A percentile compares a stretch with the other conserved stretches of the same genome.
Conservation (phyloP, 768 basidiomycete genomes). For the Lentinula sp. region DNA sequence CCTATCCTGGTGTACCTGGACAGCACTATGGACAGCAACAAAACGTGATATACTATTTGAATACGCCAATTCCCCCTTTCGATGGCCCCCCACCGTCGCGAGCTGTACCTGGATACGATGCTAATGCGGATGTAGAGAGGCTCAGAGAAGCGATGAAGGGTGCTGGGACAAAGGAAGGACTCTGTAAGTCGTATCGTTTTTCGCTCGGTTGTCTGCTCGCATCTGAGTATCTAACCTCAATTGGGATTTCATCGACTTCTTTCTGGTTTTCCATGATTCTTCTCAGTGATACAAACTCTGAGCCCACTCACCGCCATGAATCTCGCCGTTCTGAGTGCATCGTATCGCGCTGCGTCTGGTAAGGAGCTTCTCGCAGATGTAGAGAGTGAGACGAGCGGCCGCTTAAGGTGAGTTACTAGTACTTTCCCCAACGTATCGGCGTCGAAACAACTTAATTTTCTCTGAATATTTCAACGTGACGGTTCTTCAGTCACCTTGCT, state of each 20-base stretch:
- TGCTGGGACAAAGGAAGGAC: neutral
- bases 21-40: neutral
- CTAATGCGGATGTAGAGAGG: neutral
- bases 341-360: neutral
- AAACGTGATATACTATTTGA: neutral
- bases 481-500: neutral
- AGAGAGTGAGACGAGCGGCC: neutral
- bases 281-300: constrained; percentile 1
- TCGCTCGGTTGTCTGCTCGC: neutral
- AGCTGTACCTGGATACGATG: neutral
- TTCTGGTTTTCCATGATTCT: neutral
- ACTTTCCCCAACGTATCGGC: neutral
- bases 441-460: neutral
- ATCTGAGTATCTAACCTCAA: too few relatives aligned
- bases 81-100: neutral
- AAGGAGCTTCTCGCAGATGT: neutral
- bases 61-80: neutral
- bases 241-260: neutral
- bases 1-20: neutral
- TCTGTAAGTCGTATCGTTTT: neutral
- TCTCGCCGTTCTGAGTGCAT: neutral
- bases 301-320: neutral
- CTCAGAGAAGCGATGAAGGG: constrained; percentile 1
- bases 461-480: neutral
- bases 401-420: neutral